phyloP scores from a whole-genome alignment of 108 stramenopile species.

The Epithemia pelagica region DNA sequence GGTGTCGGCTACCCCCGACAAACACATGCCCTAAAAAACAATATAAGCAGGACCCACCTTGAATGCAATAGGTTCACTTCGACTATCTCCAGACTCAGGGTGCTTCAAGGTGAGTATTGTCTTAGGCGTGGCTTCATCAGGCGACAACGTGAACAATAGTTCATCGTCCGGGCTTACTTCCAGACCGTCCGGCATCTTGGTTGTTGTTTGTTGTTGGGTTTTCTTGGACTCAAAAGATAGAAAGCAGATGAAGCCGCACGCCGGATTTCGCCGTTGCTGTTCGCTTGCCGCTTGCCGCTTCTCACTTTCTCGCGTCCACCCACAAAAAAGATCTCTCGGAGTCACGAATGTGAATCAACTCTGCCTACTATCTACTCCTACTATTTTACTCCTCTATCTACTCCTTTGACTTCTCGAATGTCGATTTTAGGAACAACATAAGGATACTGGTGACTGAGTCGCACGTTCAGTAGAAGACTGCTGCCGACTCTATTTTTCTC shows the following conservation, averaged over 20 bases:
- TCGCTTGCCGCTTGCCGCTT: too few relatives aligned
- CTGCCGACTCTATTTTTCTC: conserved; percentile 21
- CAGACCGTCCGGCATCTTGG: conserved; percentile 12
- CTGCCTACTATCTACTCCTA: too few relatives aligned
- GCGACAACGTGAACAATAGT: conserved; percentile 63
- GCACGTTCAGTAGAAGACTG: conserved; percentile 34
- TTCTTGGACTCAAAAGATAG: too few relatives aligned
- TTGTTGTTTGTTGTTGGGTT: background rate
- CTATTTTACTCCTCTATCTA: too few relatives aligned
- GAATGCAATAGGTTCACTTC: conserved; percentile 62
- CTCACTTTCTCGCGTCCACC: too few relatives aligned
- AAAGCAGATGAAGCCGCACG: too few relatives aligned
- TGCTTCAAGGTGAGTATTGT: conserved; percentile 67
- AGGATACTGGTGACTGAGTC: conserved; percentile 59
- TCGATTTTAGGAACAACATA: conserved; percentile 53
- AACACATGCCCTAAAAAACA: background rate
- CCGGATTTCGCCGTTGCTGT: too few relatives aligned
- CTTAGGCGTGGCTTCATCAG: conserved; percentile 43
- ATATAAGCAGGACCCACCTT: conserved; percentile 47
- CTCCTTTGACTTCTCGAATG: conserved; percentile 43
- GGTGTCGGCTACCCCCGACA: too few relatives aligned
- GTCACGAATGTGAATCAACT: too few relatives aligned
- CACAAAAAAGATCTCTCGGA: too few relatives aligned
- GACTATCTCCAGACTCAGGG: conserved; percentile 27
- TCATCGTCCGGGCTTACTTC: conserved; percentile 64